A percentile compares a stretch with the other conserved stretches of the same genome.
Evolutionary conservation across 768 basidiomycete genomes (phyloP).

Genomic region (Pulveroboletus ravenelii): DNA sequence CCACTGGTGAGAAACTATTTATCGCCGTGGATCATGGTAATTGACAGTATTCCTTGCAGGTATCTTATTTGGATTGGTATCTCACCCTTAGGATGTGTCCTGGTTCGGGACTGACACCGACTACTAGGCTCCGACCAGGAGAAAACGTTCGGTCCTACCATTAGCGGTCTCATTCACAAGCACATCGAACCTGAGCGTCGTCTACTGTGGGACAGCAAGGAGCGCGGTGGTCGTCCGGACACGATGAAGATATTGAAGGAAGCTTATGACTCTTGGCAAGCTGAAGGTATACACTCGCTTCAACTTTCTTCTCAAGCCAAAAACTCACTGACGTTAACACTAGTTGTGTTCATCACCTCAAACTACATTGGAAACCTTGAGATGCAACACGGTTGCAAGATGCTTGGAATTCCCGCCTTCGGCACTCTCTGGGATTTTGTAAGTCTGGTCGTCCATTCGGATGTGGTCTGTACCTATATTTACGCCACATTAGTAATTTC

Average conservation of each 20-base stretch:
- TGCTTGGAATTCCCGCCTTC: slow-evolving; percentile 60
- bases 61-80: slow-evolving; percentile 75
- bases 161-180: slow-evolving; percentile 65
- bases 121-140: slow-evolving; percentile 71
- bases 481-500: slow-evolving; percentile 19
- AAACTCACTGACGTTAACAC: neutral
- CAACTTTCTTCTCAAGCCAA: neutral
- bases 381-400: slow-evolving; percentile 75
- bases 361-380: slow-evolving; percentile 75
- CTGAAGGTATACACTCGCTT: slow-evolving; percentile 47
- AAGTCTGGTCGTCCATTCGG: slow-evolving; percentile 13
- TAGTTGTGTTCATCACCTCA: slow-evolving; percentile 81
- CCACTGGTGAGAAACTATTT: slow-evolving; percentile 46
- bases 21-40: neutral
- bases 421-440: slow-evolving; percentile 73
- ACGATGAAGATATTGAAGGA: slow-evolving; percentile 73
- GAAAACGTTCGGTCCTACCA: slow-evolving; percentile 79
- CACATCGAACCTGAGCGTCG: slow-evolving; percentile 71
- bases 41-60: slow-evolving; percentile 35
- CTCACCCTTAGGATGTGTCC: slow-evolving; percentile 8
- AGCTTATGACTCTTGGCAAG: slow-evolving; percentile 61
- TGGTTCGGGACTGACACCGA: slow-evolving; percentile 9
- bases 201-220: slow-evolving; percentile 74
- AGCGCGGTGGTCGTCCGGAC: slow-evolving; percentile 69
- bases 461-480: slow-evolving; percentile 1